Base-by-base conservation (phyloP, 208 protist genomes). In the Crithidia thermophila region DNA sequence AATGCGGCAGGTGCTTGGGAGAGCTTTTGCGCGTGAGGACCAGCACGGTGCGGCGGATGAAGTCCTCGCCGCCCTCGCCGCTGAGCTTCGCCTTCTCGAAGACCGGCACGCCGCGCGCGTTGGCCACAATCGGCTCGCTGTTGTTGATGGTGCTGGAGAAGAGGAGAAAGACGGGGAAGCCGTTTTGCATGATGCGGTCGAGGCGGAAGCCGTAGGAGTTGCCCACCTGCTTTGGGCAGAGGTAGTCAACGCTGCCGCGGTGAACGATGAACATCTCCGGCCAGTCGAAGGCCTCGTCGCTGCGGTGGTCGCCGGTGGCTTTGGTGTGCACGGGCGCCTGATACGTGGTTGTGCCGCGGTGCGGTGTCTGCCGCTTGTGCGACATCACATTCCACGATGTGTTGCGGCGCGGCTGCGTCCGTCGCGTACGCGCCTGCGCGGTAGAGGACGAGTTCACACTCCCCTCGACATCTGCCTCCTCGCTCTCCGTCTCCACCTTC, bases 161-260 rank as follows among this genome's bases (percentile, higher is more conserved):
- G 20, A 95, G 79, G 11, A 95, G 69, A 67, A 85, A 90, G 49
- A 93, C 74, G 3, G 87, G 79, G 33, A 92, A 76, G 43, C 84
- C 82, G 28, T 85, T 61, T 58, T 85, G 81, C 40, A 79, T 78
- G 23, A 88, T 58, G 30, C 84, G 82, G 56, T 87, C 75, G 16
- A 95, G 81, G 21, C 85, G 83, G 67, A 87, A 95, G 14, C 90
- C 90, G 64, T 77, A 81, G 16, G 31, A 68, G 72, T 90, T 92
- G 25, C 73, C 77, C 13, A 37, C 42, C n/a, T 30, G 61, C 36
- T 68, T 28, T 0, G 82, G 75, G 66, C 82, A 90, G 18, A 93
- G 75, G 31, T 80, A 91, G 61, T 85, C 80, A 3, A 84, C 73
- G 39, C 79, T 86, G 45, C 86, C 84, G 50, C 82, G 79, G 62